Percentiles rank a stretch among this genome's conserved stretches.
Conservation (phyloP, 1,284 basidiomycete species). For the Apiotrichum domesticum region DNA sequence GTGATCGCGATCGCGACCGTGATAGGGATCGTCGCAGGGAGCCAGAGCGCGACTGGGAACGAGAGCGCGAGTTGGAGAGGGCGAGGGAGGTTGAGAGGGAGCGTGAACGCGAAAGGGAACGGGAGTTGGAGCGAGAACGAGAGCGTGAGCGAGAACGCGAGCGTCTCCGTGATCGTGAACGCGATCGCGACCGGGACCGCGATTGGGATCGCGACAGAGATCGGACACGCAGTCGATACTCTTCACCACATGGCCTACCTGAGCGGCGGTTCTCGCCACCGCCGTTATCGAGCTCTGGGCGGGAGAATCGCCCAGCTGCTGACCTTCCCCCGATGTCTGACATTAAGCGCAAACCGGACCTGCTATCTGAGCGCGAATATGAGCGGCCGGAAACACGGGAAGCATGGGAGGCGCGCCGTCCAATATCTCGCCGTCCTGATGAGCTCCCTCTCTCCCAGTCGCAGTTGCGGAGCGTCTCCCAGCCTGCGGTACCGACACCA, state of each 20-base stretch:
- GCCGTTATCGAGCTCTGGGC: background rate
- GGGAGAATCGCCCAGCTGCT: background rate
- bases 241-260: background rate
- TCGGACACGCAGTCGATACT: background rate
- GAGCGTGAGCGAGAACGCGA: background rate
- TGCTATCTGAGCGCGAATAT: background rate
- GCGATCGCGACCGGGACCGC: background rate
- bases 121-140: background rate
- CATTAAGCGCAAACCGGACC: background rate
- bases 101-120: background rate
- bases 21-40: background rate
- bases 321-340: no score
- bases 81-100: background rate
- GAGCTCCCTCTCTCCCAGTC: no score
- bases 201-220: background rate
- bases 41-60: background rate
- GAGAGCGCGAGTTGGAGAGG: background rate
- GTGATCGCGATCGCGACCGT: background rate
- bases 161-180: background rate
- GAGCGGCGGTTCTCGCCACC: background rate
- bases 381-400: background rate
- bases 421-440: background rate
- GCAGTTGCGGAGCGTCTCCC: background rate
- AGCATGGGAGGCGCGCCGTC: background rate
- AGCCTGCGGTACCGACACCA: background rate